Percentiles rank a stretch among this genome's conserved stretches.
phyloP scores from a whole-genome alignment of 176 grass and related monocot genomes.

The Pontederia crassipes region DNA sequence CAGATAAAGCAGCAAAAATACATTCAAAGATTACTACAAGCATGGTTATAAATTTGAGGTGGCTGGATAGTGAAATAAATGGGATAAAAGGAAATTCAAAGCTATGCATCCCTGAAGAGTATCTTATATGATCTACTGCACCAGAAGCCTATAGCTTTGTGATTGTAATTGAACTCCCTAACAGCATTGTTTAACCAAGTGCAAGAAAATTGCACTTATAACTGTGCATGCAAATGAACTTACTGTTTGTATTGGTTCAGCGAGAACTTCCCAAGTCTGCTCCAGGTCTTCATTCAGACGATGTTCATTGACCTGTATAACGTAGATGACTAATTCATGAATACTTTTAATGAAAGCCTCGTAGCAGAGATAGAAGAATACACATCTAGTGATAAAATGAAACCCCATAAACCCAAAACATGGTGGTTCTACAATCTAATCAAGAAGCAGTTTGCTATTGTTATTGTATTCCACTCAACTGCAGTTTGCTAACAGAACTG shows the following conservation, averaged over 20 bases:
- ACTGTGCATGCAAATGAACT: not conserved
- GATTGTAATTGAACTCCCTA: not conserved
- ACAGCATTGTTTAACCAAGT: not conserved
- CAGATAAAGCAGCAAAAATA: no score
- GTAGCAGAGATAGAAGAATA: no score
- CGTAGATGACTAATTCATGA: not conserved
- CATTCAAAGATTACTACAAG: no score
- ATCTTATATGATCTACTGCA: not conserved
- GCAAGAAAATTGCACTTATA: not conserved
- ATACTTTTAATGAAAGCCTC: not conserved
- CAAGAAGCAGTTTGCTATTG: no score
- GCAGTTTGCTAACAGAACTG: no score
- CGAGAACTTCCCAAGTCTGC: constrained; percentile 91
- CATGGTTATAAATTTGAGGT: no score
- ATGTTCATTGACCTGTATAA: constrained; percentile 56
- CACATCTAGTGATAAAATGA: no score
- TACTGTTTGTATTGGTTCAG: constrained; percentile 86
- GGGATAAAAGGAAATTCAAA: not conserved
- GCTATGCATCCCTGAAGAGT: not conserved
- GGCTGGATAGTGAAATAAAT: no score
- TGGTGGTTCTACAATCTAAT: no score
- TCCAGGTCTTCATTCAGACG: constrained; percentile 72
- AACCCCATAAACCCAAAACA: no score
- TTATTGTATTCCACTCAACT: no score
- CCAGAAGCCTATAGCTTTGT: constrained; percentile 1